Evolutionary conservation across 1,284 basidiomycete species (phyloP), one percentile per base, ranked within the genome.

Genomic region (Apiotrichum brassicae): DNA sequence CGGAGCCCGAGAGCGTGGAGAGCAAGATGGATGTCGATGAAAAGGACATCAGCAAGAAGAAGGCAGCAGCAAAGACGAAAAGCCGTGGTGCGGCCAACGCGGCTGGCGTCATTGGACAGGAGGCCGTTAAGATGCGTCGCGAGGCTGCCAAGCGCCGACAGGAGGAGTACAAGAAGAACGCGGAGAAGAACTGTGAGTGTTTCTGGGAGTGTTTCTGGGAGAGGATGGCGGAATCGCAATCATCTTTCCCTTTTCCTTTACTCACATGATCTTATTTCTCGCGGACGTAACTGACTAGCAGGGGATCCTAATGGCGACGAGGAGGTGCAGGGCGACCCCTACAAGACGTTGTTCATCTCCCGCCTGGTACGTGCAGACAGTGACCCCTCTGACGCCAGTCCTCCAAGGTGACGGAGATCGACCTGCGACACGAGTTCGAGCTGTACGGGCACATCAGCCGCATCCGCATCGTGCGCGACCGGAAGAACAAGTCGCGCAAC

Each of bases 341-440:
- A 97, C 77, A 97, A 97, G 73, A 98, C 95, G 0, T 78, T 99
- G 11, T 99, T 99, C 74, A 89, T 98, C 54, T 87, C 92, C 23
- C 83, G 93, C 56, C 75, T 99, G 66, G 89, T 91, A 68, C 43
- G 79, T 72, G 41, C 8, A n/a, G 11, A 7, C n/a, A 12, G 18
- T 14, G 1, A n/a, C 9, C 37, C 12, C 4, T n/a, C 35, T 34
- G 34, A 35, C 42, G 18, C 7, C 30, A 49, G 59, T 85, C 90
- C 55, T 93, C 93, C 76, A 82, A 78, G 57, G 87, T 87, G 0
- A 91, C 87, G 1, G 94, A 98, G 66, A 83, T 77, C 50, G 94
- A 98, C 71, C 77, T 99, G 33, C 81, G 88, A 36, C 83, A 88
- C 54, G 95, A 97, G 68, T 98, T 99, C 59, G 93, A 97, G 68